Base-by-base conservation (phyloP, 257 asterid genomes). In the Gentiana macrophylla region DNA sequence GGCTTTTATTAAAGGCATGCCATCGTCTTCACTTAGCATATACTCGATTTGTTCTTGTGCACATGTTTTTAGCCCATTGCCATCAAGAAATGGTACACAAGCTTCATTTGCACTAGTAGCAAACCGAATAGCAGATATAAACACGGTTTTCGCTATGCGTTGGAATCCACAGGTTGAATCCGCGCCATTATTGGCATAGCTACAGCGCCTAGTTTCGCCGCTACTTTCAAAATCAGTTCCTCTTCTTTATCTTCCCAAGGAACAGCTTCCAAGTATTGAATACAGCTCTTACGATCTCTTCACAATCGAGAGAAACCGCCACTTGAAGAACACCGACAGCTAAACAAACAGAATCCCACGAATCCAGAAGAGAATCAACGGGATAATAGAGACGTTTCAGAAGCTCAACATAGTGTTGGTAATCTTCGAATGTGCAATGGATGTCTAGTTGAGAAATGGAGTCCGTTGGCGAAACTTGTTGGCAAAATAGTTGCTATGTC, bases 11-110 rank as follows among this genome's bases (percentile, higher is more conserved):
- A 76, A 52, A 2, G 80, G 74, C 61, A 75, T 74, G 35, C 67
- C 87, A 32, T 79, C 91, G 15, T 76, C 86, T 34, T 79, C 83
- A 15, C 79, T 80, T 4, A 86, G 83, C 96, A 86, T 86, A 81
- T 73, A 86, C 33, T 84, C 96, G 5, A 81, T 80, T 63, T 86
- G 96, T 68, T 86, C 94, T 70, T 81, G 94, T 35, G 96, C 96
- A 10, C 89, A 84, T 13, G 61, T 66, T 70, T 76, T 76, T 32
- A 84, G 77, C 63, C 81, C 84, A 35, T 79, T 86, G 1, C 84
- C 84, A 1, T 41, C 8, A 7, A 41, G 9, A 12, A 79, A 84
- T n/a, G 78, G 78, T 35, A 83, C 86, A 68, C 58, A 65, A 4
- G 79, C 70, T 41, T 55, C 61, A 15, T 57, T 64, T 6, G 57